Conservation (phyloP, 805 yeast genomes). For the Cyberlindnera xishuangbannaensis region DNA sequence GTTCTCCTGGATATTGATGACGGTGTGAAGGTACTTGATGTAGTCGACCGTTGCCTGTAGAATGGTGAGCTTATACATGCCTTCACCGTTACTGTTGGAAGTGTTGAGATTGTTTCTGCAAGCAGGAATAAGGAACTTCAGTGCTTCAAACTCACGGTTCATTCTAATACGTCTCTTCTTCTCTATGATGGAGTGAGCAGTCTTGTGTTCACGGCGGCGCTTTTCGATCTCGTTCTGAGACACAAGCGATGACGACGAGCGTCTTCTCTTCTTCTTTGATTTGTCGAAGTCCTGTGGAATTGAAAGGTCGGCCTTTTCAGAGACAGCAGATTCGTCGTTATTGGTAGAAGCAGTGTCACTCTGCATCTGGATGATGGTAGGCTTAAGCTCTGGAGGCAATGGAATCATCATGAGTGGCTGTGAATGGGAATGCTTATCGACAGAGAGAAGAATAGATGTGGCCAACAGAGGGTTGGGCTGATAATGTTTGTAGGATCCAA, state of each 20-base stretch:
- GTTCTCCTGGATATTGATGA: constrained; percentile 46
- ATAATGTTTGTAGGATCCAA: neutral
- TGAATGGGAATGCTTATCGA: neutral
- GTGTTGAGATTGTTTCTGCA: constrained; percentile 41
- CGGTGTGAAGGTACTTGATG: constrained; percentile 60
- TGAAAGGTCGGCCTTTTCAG: constrained; percentile 1
- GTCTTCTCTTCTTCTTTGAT: constrained; percentile 23
- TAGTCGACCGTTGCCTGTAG: constrained; percentile 81
- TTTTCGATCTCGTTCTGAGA: constrained; percentile 30
- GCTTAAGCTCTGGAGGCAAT: constrained; percentile 42
- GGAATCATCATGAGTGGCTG: constrained; percentile 26
- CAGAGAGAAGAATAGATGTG: neutral
- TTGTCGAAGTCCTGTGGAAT: constrained; percentile 3
- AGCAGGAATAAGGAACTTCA: constrained; percentile 73
- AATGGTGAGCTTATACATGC: constrained; percentile 77
- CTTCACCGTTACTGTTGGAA: constrained; percentile 35
- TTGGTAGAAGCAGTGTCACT: constrained; percentile 4
- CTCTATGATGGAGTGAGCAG: constrained; percentile 73
- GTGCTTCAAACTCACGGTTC: constrained; percentile 78
- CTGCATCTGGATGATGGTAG: constrained; percentile 41
- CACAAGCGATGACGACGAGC: constrained; percentile 20
- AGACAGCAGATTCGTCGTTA: constrained; percentile 6
- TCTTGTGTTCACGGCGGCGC: constrained; percentile 42
- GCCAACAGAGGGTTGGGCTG: too few relatives aligned
- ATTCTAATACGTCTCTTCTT: constrained; percentile 72